phyloP scores from a whole-genome alignment of 768 basidiomycete species.

The Lactarius quietus region DNA sequence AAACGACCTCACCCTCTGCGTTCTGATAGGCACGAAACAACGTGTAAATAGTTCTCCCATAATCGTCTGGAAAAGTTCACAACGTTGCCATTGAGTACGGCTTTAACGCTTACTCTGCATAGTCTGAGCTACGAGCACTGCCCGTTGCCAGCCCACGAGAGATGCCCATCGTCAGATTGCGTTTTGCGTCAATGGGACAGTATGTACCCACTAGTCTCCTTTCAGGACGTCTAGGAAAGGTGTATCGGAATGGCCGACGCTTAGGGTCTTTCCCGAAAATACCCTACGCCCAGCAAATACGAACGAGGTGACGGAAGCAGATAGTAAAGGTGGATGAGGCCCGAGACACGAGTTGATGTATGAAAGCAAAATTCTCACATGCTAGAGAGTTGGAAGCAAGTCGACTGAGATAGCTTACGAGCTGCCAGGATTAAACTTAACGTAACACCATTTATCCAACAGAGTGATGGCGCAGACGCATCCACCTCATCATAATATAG shows the following conservation, averaged over 20 bases:
- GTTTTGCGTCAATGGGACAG: background rate
- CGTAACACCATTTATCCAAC: background rate
- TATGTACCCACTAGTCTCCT: background rate
- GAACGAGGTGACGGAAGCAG: background rate
- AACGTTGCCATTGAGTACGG: background rate
- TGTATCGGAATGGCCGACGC: no score
- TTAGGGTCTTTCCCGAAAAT: background rate
- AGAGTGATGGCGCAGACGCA: background rate
- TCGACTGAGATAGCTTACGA: background rate
- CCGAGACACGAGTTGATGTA: background rate
- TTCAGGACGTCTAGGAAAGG: background rate
- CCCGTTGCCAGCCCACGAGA: background rate
- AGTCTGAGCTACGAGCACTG: no score
- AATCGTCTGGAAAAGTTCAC: background rate
- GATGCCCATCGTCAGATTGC: background rate
- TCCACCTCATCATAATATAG: conserved; percentile 18
- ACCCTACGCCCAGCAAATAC: background rate
- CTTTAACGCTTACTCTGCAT: background rate
- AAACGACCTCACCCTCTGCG: background rate
- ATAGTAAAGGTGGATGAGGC: background rate
- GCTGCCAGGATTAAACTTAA: background rate
- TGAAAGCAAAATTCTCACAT: background rate
- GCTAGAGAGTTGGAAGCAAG: background rate
- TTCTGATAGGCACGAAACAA: background rate
- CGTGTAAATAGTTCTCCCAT: background rate